Percentiles rank a stretch among this genome's conserved stretches.
phyloP scores from a whole-genome alignment of 768 basidiomycete genomes.

The Boletus coccyginus region DNA sequence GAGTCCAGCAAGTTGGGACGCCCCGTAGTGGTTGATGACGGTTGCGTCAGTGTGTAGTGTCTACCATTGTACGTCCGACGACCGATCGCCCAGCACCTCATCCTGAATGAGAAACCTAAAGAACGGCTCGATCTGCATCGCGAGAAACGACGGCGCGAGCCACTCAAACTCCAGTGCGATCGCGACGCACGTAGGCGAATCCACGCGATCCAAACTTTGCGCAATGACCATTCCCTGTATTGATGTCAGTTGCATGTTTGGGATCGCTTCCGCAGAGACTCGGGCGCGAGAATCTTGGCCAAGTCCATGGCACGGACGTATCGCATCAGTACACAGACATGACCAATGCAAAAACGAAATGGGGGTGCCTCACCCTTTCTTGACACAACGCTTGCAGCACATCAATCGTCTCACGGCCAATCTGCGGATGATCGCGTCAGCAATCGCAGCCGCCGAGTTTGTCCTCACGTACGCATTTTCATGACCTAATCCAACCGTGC shows the following conservation, averaged over 20 bases:
- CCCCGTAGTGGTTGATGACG: slow-evolving; percentile 82
- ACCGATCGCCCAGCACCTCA: slow-evolving; percentile 84
- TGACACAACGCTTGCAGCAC: slow-evolving; percentile 72
- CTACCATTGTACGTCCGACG: slow-evolving; percentile 73
- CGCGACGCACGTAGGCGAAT: slow-evolving; percentile 80
- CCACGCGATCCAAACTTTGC: slow-evolving; percentile 77
- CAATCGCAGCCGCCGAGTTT: slow-evolving; percentile 68
- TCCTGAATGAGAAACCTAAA: slow-evolving; percentile 86
- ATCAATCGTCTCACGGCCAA: slow-evolving; percentile 44
- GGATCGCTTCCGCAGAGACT: slow-evolving; percentile 38
- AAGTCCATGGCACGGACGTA: slow-evolving; percentile 20
- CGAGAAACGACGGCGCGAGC: slow-evolving; percentile 63
- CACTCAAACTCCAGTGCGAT: slow-evolving; percentile 66
- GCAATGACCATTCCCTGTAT: slow-evolving; percentile 89
- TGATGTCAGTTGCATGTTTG: background rate
- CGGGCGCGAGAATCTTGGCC: slow-evolving; percentile 85
- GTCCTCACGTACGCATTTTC: slow-evolving; percentile 77
- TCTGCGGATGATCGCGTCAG: slow-evolving; percentile 73
- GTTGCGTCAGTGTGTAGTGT: slow-evolving; percentile 86
- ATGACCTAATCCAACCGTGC: slow-evolving; percentile 52
- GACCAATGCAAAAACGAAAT: too few species aligned
- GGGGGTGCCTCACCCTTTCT: slow-evolving; percentile 57
- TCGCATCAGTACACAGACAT: too few species aligned
- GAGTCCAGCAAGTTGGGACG: slow-evolving; percentile 63
- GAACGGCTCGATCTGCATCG: slow-evolving; percentile 61